Evolutionary conservation across 495 filamentous ascomycete genomes (phyloP).

Genomic region (Trichoderma virens): DNA sequence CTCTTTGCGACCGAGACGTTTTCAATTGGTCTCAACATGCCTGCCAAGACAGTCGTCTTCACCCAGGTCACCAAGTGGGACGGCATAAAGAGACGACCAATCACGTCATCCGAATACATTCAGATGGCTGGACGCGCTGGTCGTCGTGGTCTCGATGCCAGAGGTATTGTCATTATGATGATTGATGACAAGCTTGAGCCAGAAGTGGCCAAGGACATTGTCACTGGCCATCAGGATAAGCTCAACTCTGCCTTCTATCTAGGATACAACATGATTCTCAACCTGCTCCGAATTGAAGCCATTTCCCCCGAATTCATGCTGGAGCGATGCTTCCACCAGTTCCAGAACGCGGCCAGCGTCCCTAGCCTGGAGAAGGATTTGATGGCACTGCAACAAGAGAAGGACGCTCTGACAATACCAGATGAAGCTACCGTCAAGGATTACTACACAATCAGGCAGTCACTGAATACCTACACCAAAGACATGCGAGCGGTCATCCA

Average conservation of each 20-base stretch:
- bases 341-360: slow-evolving; percentile 86
- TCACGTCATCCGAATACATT: slow-evolving; percentile 93
- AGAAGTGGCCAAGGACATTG: slow-evolving; percentile 83
- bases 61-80: slow-evolving; percentile 94
- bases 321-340: slow-evolving; percentile 93
- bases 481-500: slow-evolving; percentile 85
- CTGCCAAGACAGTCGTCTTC: slow-evolving; percentile 96
- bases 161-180: slow-evolving; percentile 99
- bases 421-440: slow-evolving; percentile 86
- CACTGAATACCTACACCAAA: slow-evolving; percentile 69
- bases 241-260: slow-evolving; percentile 97
- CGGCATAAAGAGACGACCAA: slow-evolving; percentile 69
- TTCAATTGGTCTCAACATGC: slow-evolving; percentile 98
- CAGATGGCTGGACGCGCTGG: slow-evolving; percentile 98
- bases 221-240: slow-evolving; percentile 90
- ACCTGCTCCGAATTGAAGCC: slow-evolving; percentile 88
- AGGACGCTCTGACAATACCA: slow-evolving; percentile 61
- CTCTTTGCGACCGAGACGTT: slow-evolving; percentile 98
- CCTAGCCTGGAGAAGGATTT: slow-evolving; percentile 75
- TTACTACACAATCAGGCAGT: slow-evolving; percentile 79
- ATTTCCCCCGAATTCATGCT: slow-evolving; percentile 97
- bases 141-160: slow-evolving; percentile 92
- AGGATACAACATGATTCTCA: slow-evolving; percentile 99
- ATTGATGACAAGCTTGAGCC: slow-evolving; percentile 94
- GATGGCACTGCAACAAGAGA: slow-evolving; percentile 61